phyloP scores from a whole-genome alignment of 2,329 filamentous ascomycete genomes.

The Fusarium ambrosium region DNA sequence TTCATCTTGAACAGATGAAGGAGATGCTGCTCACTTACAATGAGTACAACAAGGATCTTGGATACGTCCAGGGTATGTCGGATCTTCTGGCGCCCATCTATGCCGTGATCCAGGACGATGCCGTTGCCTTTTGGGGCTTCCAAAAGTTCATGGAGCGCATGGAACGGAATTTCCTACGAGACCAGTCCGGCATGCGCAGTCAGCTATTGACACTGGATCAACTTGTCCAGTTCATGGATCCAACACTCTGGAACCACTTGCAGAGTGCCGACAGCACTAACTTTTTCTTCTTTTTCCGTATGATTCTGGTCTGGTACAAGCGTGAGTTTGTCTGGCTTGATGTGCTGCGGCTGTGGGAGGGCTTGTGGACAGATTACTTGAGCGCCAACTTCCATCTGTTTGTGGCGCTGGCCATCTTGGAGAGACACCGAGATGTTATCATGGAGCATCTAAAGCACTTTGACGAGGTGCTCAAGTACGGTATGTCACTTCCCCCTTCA shows the following conservation, averaged over 20 bases:
- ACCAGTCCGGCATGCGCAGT: constrained; percentile 95
- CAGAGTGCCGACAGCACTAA: constrained; percentile 94
- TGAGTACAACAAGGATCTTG: constrained; percentile 94
- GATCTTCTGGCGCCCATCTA: constrained; percentile 96
- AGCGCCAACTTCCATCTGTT: constrained; percentile 95
- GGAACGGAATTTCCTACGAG: constrained; percentile 96
- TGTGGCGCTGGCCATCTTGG: constrained; percentile 90
- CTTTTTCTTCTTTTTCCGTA: constrained; percentile 99
- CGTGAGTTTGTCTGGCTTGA: constrained; percentile 94
- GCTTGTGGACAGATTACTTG: constrained; percentile 92
- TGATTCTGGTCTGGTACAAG: constrained; percentile 99
- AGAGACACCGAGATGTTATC: constrained; percentile 96
- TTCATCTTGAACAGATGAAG: constrained; percentile 98
- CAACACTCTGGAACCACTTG: constrained; percentile 91
- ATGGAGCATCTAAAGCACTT: constrained; percentile 95
- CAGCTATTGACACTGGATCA: constrained; percentile 94
- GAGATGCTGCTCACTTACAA: constrained; percentile 99
- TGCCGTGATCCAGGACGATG: constrained; percentile 96
- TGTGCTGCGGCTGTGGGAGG: constrained; percentile 90
- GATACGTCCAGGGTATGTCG: constrained; percentile 99
- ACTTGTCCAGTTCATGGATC: constrained; percentile 96
- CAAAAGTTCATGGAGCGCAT: constrained; percentile 97
- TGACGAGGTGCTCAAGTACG: constrained; percentile 96
- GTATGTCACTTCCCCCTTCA: constrained; percentile 63
- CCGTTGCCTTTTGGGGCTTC: constrained; percentile 96